These are phyloP conservation scores for Zygosaccharomyces bailii DNA, from an alignment of 805 yeast genomes.

Conservation along the genomic window DNA sequence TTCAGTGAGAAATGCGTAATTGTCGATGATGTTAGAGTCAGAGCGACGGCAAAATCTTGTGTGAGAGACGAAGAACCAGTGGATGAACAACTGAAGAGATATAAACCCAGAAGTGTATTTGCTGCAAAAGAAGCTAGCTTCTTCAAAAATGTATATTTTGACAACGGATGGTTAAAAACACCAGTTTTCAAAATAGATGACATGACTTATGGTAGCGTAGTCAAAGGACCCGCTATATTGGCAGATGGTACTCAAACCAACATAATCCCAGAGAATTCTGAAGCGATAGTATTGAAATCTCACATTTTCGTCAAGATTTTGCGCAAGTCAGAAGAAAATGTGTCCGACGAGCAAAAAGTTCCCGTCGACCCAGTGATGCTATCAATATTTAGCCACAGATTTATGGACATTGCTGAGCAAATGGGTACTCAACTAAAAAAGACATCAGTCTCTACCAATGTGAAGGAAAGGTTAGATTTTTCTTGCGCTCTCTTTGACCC, in stretches of 20 bases:
- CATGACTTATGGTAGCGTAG: slow-evolving; percentile 47
- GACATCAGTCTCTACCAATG: slow-evolving; percentile 77
- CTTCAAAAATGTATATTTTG: slow-evolving; percentile 54
- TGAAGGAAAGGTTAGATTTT: slow-evolving; percentile 77
- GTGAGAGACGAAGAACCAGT: slow-evolving; percentile 41
- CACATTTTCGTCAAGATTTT: slow-evolving; percentile 50
- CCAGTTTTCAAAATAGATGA: slow-evolving; percentile 54
- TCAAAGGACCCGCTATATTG: slow-evolving; percentile 70
- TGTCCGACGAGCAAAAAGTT: slow-evolving; percentile 4
- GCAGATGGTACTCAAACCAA: slow-evolving; percentile 81
- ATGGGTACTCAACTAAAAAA: slow-evolving; percentile 79
- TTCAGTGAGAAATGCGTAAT: slow-evolving; percentile 54
- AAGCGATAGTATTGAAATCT: slow-evolving; percentile 52
- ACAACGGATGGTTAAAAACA: slow-evolving; percentile 46
- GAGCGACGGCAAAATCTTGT: slow-evolving; percentile 64
- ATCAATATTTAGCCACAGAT: slow-evolving; percentile 75
- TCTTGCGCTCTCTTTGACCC: slow-evolving; percentile 79
- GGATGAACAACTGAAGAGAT: slow-evolving; percentile 50
- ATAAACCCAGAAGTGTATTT: slow-evolving; percentile 28
- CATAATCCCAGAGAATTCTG: slow-evolving; percentile 59
- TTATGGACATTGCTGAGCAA: slow-evolving; percentile 87
- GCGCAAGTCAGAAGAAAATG: slow-evolving; percentile 10
- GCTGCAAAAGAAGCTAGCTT: slow-evolving; percentile 31
- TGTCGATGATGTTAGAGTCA: slow-evolving; percentile 69
- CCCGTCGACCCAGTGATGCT: slow-evolving; percentile 62